Conservation (phyloP, 345 rosid genomes). For the Atalantia buxifolia region DNA sequence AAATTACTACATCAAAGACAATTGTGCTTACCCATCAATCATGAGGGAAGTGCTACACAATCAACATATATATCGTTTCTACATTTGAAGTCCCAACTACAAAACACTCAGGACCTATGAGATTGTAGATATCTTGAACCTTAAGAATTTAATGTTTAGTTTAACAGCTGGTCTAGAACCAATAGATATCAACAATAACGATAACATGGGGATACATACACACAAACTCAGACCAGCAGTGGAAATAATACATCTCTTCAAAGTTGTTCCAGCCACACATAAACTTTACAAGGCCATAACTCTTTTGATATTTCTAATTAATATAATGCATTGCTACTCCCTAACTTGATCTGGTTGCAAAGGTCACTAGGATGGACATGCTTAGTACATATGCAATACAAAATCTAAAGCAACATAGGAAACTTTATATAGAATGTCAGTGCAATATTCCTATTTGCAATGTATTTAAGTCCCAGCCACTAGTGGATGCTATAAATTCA, state of each 20-base stretch:
- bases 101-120: not conserved
- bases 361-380: not conserved
- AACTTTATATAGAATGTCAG: not conserved
- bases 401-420: not conserved
- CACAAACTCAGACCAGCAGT: not conserved
- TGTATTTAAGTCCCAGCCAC: not conserved
- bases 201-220: constrained; percentile 20
- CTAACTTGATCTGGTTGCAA: not conserved
- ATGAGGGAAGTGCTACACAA: not conserved
- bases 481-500: not conserved
- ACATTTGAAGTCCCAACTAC: not conserved
- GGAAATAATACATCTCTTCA: not conserved
- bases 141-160: not conserved
- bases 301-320: not conserved
- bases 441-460: not conserved
- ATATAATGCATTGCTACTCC: not conserved
- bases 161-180: not conserved
- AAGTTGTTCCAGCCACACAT: not conserved
- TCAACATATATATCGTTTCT: not conserved
- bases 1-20: not conserved
- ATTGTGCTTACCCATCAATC: not conserved
- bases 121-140: not conserved
- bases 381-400: not conserved
- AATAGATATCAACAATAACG: constrained; percentile 34
- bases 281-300: not conserved